Percentiles rank a stretch among this genome's conserved stretches.
Evolutionary conservation across 2,329 filamentous ascomycete species (phyloP).

Genomic region (Aspergillus nomiae): DNA sequence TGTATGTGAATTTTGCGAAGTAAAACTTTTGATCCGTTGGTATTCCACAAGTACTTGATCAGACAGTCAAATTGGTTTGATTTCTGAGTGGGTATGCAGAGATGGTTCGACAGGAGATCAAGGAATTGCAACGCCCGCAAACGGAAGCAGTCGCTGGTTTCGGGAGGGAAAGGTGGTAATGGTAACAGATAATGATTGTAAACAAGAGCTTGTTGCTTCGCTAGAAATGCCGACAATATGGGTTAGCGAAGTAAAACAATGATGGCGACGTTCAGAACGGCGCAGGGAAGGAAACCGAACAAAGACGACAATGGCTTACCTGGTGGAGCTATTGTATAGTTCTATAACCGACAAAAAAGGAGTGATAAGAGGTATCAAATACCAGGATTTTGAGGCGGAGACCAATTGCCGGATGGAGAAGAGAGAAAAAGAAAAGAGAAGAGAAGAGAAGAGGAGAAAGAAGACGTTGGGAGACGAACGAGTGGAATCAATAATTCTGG

Average conservation of each 20-base stretch:
- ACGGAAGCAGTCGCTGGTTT: too few species aligned
- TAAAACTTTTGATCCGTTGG: background rate
- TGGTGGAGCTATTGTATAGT: background rate
- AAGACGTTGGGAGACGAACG: background rate
- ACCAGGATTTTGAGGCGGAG: background rate
- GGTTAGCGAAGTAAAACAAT: background rate
- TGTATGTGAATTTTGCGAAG: conserved; percentile 16
- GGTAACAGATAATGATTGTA: background rate
- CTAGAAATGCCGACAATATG: background rate
- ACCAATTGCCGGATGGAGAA: background rate
- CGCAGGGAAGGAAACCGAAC: background rate
- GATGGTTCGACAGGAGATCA: conserved; percentile 1
- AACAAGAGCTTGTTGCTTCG: background rate
- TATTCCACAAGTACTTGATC: background rate
- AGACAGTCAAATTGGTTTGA: background rate
- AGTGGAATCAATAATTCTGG: background rate
- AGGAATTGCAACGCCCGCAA: background rate
- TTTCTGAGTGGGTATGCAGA: background rate
- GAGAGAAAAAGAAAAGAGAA: background rate
- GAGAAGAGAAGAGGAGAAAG: background rate
- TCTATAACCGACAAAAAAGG: background rate
- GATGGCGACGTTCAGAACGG: background rate
- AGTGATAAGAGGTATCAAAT: background rate
- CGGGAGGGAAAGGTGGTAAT: background rate
- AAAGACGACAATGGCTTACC: background rate